A percentile compares a stretch with the other conserved stretches of the same genome.
Conservation (phyloP, 345 rosid species). For the Citrus sinensis region DVS_A1.0 CM039164.1:624001-624500, state of each 20-base stretch:
- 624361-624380: slow-evolving; percentile 95
- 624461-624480: background rate
- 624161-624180: background rate
- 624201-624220: background rate
- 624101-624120: background rate
- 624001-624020: slow-evolving; percentile 83
- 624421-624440: slow-evolving; percentile 2
- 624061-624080: slow-evolving; percentile 97
- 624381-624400: slow-evolving; percentile 96
- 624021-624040: slow-evolving; percentile 72
- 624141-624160: slow-evolving; percentile 4
- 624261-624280: slow-evolving; percentile 96
- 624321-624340: slow-evolving; percentile 86
- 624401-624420: slow-evolving; percentile 18
- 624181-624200: background rate
- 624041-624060: slow-evolving; percentile 76
- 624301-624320: slow-evolving; percentile 86
- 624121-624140: background rate
- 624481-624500: slow-evolving; percentile 85
- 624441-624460: background rate
- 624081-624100: background rate
- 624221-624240: background rate
- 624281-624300: slow-evolving; percentile 89
- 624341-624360: slow-evolving; percentile 80
- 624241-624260: slow-evolving; percentile 47